Base-by-base conservation (phyloP, 306 rosid species). In the Crotalaria pallida region DNA sequence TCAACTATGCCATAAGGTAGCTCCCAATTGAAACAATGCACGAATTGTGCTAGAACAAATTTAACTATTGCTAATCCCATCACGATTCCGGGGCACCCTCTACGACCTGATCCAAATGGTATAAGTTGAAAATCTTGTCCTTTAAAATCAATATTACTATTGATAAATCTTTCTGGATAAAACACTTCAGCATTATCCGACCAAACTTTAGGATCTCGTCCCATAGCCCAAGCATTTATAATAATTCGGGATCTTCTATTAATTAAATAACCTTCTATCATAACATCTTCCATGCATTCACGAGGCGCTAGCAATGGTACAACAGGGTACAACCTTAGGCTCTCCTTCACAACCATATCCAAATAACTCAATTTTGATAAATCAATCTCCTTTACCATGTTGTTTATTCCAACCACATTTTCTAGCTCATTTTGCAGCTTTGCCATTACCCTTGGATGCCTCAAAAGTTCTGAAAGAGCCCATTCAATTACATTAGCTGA, bases 1-100 rank as follows among this genome's bases (percentile, higher is more conserved):
- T 24, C 45, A 9, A 0, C 3, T 11, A 48, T 49, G 2, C 63
- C 71, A 9, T 0, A 0, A 2, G 77, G 81, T 16, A 85, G 79
- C 34, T 82, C 56, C 86, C 84, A 85, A 6, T 59, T 36, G 40
- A 85, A 82, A 43, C 74, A 79, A 7, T 80, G 88, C 6, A 66
- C 44, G 10, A 84, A 33, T 5, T 84, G 88, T 0, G 88, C 80
- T 1, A 84, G 1, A 4, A 77, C 13, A 0, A 69, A 13, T 21
- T 50, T 53, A 0, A 71, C 71, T 0, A 40, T 43, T 1, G 47
- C 62, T 7, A 74, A 16, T 0, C 81, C 88, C 22, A 84, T 10
- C 0, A 64, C 19, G 3, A 77, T 12, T 9, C 79, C 81, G 0
- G 79, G 76, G 10, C 88, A 84, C 0, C 73, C 12, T 45, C 85